Evolutionary conservation across 805 yeast genomes (phyloP), one percentile per base, ranked within the genome.

Genomic region (Kuraishia capsulata): DNA sequence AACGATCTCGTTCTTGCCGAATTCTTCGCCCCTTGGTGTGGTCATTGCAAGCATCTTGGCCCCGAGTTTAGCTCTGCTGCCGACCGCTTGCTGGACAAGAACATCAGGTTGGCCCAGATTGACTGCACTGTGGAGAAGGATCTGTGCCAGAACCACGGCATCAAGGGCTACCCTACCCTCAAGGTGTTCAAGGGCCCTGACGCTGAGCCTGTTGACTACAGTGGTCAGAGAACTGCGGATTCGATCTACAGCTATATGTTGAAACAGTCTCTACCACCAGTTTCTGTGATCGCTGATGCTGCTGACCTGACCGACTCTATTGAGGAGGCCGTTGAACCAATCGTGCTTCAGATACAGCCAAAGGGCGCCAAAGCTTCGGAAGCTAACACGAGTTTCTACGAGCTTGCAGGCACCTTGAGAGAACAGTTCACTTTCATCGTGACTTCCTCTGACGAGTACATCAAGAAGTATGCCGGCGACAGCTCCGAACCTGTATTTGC

Each of bases 1-100:
- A 82, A 89, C 65, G 83, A 87, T 26, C 69, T 89, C 48, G 94
- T 86, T 18, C 64, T 86, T 44, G 82, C 90, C 17, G 95, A 86
- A 62, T 86, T 86, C 63, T 86, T 81, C 59, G 95, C 95, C 14
- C 95, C 97, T 57, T 90, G 97, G 97, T 89, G 97, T 71, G 96
- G 96, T 14, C 92, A 89, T 66, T 89, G 97, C 72, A 87, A 89
- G 69, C 73, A 73, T 36, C 65, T 86, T 47, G 95, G 87, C 10
- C 96, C 96, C 26, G 81, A 86, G 59, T 84, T 71, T 49, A 67
- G 77, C 38, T 61, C 73, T 49, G 95, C 95, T 38, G 86, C 90
- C 37, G 77, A 79, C 48, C 49, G 53, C 16, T 68, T 84, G 54
- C 69, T 67, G 35, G 73, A 67, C 37, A 74, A 82, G 44, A 65